These are phyloP conservation scores for Pseudogymnoascus sp. DNA, from an alignment of 2,329 filamentous ascomycete genomes.

Conservation along the genomic window DNA sequence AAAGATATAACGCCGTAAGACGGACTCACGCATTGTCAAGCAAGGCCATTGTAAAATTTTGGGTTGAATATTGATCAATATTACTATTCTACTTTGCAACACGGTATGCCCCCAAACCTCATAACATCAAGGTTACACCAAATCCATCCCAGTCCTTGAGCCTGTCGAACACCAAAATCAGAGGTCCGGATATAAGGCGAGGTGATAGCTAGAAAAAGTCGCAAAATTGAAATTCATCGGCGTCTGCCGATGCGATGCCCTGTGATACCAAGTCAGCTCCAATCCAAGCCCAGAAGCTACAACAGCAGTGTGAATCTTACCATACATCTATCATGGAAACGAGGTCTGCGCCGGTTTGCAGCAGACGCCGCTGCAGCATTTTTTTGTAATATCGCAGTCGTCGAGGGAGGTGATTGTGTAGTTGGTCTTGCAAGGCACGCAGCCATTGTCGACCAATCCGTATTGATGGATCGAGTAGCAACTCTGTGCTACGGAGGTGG, in stretches of 20 bases:
- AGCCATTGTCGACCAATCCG: not conserved
- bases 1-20: not conserved
- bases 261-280: not conserved
- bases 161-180: not conserved
- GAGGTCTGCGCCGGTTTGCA: not conserved
- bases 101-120: not conserved
- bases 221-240: not conserved
- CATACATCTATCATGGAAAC: not conserved
- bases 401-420: not conserved
- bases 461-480: not conserved
- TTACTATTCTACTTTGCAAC: not conserved
- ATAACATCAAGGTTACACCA: not conserved
- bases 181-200: not conserved
- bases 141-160: not conserved
- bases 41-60: not conserved
- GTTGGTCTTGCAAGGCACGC: not conserved
- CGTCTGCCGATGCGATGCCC: not conserved
- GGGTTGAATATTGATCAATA: not conserved
- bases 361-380: not conserved
- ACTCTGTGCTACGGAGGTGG: not conserved
- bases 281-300: not conserved
- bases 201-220: not conserved
- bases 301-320: not conserved
- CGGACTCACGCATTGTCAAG: not conserved
- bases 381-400: not conserved